Evolutionary conservation across 208 protist species (phyloP).

Genomic region (Endotrypanum monterogeii): DNA sequence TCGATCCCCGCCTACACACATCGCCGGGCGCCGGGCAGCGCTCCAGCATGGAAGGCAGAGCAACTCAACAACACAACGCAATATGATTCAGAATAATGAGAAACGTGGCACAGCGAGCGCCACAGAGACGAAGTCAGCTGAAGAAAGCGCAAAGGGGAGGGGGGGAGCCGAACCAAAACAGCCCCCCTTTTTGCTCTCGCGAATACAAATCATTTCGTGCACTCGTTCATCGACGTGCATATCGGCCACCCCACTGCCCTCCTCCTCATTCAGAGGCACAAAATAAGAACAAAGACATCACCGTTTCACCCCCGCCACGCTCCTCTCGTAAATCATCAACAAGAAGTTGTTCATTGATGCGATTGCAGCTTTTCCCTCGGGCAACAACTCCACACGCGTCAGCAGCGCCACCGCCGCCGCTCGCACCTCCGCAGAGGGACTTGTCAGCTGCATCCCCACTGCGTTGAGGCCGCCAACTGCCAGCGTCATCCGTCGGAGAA

Average conservation of each 20-base stretch:
- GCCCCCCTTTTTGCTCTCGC: slow-evolving; percentile 9
- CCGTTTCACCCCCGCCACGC: slow-evolving; percentile 3
- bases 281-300: not conserved
- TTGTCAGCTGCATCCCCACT: slow-evolving; percentile 64
- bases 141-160: too few species aligned
- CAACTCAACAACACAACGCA: too few species aligned
- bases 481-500: slow-evolving; percentile 71
- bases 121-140: too few species aligned
- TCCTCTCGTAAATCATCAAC: slow-evolving; percentile 61
- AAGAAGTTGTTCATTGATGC: slow-evolving; percentile 76
- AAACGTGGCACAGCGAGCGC: too few species aligned
- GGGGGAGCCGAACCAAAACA: too few species aligned
- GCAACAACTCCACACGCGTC: slow-evolving; percentile 44
- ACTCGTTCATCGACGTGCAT: not conserved
- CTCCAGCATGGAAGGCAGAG: too few species aligned
- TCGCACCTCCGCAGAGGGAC: slow-evolving; percentile 42
- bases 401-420: slow-evolving; percentile 44
- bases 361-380: slow-evolving; percentile 53
- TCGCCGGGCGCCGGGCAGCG: too few species aligned
- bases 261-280: not conserved
- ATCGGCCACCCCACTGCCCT: too few species aligned
- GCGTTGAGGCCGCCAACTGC: slow-evolving; percentile 66
- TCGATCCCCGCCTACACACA: too few species aligned
- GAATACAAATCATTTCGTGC: not conserved
- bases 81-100: too few species aligned